Evolutionary conservation across 2,329 filamentous ascomycete species (phyloP).

Genomic region (Colletotrichum endophyticum): DNA sequence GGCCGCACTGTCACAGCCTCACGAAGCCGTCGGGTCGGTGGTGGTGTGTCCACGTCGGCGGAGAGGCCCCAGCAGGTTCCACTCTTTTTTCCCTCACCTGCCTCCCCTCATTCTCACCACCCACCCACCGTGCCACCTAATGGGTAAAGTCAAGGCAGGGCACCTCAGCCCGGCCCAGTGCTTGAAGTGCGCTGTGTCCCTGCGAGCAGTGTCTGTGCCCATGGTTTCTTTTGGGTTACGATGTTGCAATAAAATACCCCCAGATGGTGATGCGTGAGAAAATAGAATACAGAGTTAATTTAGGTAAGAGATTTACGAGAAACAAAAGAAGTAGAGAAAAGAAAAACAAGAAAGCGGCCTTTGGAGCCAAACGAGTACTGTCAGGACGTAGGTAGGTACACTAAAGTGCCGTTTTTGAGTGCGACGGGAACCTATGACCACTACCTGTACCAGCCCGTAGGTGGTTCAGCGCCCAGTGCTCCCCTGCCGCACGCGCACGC

Average conservation of each 20-base stretch:
- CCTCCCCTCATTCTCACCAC: background rate
- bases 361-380: background rate
- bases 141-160: background rate
- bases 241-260: background rate
- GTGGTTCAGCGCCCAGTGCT: background rate
- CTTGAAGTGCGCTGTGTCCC: background rate
- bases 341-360: background rate
- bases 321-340: background rate
- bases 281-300: background rate
- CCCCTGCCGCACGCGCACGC: slow-evolving; percentile 29
- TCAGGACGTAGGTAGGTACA: background rate
- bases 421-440: background rate
- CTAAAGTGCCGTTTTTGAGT: background rate
- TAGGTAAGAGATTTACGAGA: background rate
- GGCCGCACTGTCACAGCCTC: slow-evolving; percentile 7
- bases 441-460: background rate
- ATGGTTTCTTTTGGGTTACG: background rate
- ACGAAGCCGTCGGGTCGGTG: background rate
- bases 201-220: background rate
- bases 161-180: background rate
- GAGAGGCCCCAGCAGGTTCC: background rate
- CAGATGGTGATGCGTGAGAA: background rate
- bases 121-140: background rate
- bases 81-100: slow-evolving; percentile 10
- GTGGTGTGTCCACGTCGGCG: slow-evolving; percentile 14